Evolutionary conservation across 352 stramenopile genomes (phyloP), one percentile per base, ranked within the genome.

Genomic region (Phytophthora sp.): DNA sequence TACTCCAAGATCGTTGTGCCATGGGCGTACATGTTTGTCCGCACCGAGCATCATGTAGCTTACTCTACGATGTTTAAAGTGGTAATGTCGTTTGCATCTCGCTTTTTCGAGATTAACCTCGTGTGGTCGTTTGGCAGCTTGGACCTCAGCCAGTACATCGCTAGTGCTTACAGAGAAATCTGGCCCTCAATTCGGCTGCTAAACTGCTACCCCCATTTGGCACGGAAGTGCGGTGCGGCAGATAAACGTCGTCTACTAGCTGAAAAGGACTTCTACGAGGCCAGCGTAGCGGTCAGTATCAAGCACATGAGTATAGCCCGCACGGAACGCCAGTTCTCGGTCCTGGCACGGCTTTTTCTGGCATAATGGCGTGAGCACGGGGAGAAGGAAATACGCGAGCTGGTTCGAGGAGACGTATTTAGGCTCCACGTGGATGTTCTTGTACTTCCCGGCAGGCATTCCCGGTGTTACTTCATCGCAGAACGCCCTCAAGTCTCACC

Each of bases 1-100:
- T 72, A 58, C 15, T 41, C 65, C 5, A 78, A 78, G 58, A 70
- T 57, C 8, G 74, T 59, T 45, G 57, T 74, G 0, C 66, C 65
- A 7, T 70, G 47, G 35, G 39, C 21, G 12, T 74, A 66, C 26
- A 64, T 74, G 47, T 72, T 78, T 31, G 65, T 74, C 3, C 41
- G 47, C 2, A 72, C 61, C 0, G 47, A 73, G 12, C 56, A 72
- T 38, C 27, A 61, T n/a, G 31, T 36, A 12, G 53, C 61, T 9
- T 70, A 74, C 9, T 4, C 20, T 1, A 61, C 59, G 20, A 49
- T 78, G 16, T 74, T 72, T 33, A 3, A 2, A 18, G 20, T 35
- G 11, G 59, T 60, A 16, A 8, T 21, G 13, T 33, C 38, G 6
- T 71, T 51, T 16, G 38, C 33, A 16, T 42, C 31, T 27, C 5